Evolutionary conservation across 2,329 filamentous ascomycete species (phyloP).

Genomic region (Blastomyces percursus): DNA sequence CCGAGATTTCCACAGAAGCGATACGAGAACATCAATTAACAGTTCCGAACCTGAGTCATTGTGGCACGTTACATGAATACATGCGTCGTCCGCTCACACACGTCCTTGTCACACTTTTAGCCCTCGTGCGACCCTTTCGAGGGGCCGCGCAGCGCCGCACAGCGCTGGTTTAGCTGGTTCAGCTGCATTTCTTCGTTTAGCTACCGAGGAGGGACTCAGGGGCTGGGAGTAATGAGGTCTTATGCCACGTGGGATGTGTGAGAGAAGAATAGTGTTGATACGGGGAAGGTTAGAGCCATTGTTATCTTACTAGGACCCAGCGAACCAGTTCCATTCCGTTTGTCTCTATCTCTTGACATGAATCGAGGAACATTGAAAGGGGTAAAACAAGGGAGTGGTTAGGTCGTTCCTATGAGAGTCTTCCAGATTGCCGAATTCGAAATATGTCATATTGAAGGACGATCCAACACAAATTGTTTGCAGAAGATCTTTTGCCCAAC

Average conservation of each 20-base stretch:
- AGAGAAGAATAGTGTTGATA: neutral
- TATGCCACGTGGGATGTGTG: neutral
- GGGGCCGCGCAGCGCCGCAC: neutral
- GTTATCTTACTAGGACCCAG: neutral
- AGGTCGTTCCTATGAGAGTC: neutral
- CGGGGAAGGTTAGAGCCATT: neutral
- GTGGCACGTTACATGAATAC: neutral
- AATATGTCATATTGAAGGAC: neutral
- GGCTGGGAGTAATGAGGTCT: neutral
- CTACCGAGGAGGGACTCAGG: neutral
- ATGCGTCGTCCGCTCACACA: neutral
- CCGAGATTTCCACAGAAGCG: neutral
- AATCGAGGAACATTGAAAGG: neutral
- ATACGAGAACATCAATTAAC: neutral
- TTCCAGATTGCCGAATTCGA: neutral
- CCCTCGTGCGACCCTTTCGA: neutral
- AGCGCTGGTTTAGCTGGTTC: neutral
- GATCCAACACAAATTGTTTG: no score
- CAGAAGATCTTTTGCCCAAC: no score
- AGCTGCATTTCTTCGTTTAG: neutral
- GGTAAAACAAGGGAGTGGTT: neutral
- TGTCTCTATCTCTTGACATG: neutral
- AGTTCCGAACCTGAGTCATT: neutral
- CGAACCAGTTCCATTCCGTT: neutral
- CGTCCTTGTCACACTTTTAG: no score